Evolutionary conservation across 306 rosid genomes (phyloP), one percentile per base, ranked within the genome.

Genomic region (Calophaca sinica): DNA sequence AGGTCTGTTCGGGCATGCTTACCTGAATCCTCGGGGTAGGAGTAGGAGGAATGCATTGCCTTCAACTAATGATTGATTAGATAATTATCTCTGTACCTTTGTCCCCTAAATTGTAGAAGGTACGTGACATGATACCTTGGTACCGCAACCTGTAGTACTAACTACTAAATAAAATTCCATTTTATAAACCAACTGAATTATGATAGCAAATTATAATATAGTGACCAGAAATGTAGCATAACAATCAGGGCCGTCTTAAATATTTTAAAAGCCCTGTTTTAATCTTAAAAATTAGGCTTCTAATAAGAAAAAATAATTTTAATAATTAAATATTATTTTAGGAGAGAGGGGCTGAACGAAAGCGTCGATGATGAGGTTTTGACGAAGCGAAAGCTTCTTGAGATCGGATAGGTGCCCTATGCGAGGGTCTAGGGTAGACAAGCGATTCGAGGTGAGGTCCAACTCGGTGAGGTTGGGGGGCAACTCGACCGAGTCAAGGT

Each of bases 381-480:
- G 97, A 28, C 96, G 97, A 49, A 92, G 68, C 5, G 96, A 94
- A 11, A 94, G 93, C 84, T 94, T 91, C 80, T 76, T 86, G 60
- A 91, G 97, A 83, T 74, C 62, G 31, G 88, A 79, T 12, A 94
- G 90, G 63, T 75, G 77, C 12, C 53, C 86, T 38, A 94, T 90
- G 79, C 97, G 96, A 70, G 92, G 69, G 83, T 94, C 97, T 81
- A 94, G 59, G 49, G 50, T 12, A 12, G 96, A 79, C 53, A 92
- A 82, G 5, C 96, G 96, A 84, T 94, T 94, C 9, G 93, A 84
- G 10, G 97, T 92, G 64, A 94, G 87, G 89, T 94, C 99, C 68
- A 94, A 73, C 81, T 94, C 97, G 81, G 87, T 94, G 44, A 94
- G 94, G 61, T 63, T 58, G 36, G 78, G 69, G 2, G 91, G 85